Evolutionary conservation across 257 asterid genomes (phyloP).

Genomic region (Voacanga thouarsii): DNA sequence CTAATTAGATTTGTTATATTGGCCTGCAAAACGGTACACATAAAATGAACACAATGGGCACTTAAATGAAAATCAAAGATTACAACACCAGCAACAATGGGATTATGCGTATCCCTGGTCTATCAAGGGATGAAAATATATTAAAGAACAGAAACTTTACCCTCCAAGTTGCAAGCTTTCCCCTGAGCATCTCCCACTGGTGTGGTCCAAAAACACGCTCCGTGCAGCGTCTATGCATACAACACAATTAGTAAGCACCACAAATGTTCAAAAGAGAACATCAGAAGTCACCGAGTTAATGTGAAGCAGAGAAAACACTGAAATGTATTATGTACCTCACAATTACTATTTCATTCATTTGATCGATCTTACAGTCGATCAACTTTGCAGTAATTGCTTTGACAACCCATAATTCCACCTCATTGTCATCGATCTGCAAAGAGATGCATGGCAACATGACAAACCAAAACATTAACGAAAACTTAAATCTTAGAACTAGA

Average conservation of each 20-base stretch:
- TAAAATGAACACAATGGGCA: neutral
- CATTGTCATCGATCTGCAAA: slow-evolving; percentile 67
- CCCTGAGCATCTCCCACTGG: slow-evolving; percentile 71
- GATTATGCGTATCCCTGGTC: neutral
- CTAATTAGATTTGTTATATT: slow-evolving; percentile 59
- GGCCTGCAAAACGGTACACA: slow-evolving; percentile 38
- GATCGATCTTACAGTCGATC: slow-evolving; percentile 88
- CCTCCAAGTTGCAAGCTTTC: slow-evolving; percentile 87
- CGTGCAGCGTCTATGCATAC: slow-evolving; percentile 51
- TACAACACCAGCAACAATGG: neutral
- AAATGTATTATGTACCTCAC: slow-evolving; percentile 53
- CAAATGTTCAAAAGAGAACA: neutral
- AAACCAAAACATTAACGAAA: slow-evolving; percentile 8
- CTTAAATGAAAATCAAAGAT: neutral
- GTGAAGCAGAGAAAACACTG: neutral
- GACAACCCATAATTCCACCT: slow-evolving; percentile 86
- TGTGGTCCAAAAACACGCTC: slow-evolving; percentile 73
- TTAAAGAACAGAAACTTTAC: slow-evolving; percentile 33
- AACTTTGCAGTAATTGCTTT: slow-evolving; percentile 86
- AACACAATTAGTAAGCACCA: slow-evolving; percentile 10
- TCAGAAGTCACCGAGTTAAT: neutral
- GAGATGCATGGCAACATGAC: neutral
- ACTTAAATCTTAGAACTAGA: neutral
- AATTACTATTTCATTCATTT: slow-evolving; percentile 68
- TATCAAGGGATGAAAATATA: neutral